Evolutionary conservation across 768 basidiomycete genomes (phyloP).

Genomic region (Lanmaoa pseudosensibilis): DNA sequence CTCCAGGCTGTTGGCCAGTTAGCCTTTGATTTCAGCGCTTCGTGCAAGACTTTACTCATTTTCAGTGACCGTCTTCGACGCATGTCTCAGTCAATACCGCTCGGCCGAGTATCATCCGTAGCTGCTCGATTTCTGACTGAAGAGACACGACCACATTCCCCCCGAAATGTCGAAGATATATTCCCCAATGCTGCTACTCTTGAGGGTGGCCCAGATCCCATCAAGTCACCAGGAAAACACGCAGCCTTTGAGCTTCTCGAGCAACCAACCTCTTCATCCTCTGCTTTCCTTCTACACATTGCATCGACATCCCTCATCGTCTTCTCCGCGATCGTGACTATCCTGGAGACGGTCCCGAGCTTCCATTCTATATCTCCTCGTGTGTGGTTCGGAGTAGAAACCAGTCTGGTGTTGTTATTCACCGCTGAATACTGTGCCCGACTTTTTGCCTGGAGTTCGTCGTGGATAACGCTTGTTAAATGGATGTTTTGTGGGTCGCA

Average conservation of each 20-base stretch:
- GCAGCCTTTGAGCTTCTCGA: conserved; percentile 73
- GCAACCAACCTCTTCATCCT: conserved; percentile 69
- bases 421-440: conserved; percentile 81
- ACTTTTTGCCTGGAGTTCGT: conserved; percentile 72
- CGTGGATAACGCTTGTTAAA: conserved; percentile 56
- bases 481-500: conserved; percentile 66
- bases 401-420: conserved; percentile 78
- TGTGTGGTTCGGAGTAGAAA: conserved; percentile 87
- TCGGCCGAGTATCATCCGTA: conserved; percentile 24
- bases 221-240: conserved; percentile 55
- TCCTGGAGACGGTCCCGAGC: conserved; percentile 77
- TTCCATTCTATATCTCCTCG: conserved; percentile 68
- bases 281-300: conserved; percentile 77
- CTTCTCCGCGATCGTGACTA: conserved; percentile 70
- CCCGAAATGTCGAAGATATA: conserved; percentile 38
- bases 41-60: not conserved
- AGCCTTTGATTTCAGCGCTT: not conserved
- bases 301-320: conserved; percentile 70
- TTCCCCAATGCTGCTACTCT: conserved; percentile 39
- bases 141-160: conserved; percentile 34
- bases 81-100: conserved; percentile 35
- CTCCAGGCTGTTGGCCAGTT: too few relatives aligned
- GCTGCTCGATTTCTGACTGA: conserved; percentile 45
- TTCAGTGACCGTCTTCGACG: not conserved
- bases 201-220: conserved; percentile 32